Evolutionary conservation across 2,329 filamentous ascomycete species (phyloP).

Genomic region (Paramyrothecium sp.): DNA sequence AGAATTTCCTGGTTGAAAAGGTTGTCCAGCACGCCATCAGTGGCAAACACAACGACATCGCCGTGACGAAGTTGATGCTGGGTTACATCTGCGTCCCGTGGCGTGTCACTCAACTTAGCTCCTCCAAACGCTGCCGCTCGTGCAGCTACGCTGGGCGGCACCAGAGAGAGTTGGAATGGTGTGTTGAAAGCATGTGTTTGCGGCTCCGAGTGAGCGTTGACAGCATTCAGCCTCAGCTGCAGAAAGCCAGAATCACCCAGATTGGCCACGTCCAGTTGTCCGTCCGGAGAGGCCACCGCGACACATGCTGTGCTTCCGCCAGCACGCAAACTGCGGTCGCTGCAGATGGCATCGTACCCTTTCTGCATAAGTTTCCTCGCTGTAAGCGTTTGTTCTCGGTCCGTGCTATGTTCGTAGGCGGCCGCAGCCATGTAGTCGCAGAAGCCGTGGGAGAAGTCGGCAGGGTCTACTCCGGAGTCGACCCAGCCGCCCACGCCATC

Average conservation of each 20-base stretch:
- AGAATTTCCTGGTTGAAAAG: slow-evolving; percentile 88
- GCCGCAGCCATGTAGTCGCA: slow-evolving; percentile 89
- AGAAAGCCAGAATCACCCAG: slow-evolving; percentile 94
- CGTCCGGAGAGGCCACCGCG: slow-evolving; percentile 71
- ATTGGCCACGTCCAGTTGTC: slow-evolving; percentile 84
- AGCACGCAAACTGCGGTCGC: slow-evolving; percentile 70
- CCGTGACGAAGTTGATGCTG: slow-evolving; percentile 79
- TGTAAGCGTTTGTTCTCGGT: slow-evolving; percentile 41
- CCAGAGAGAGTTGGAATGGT: slow-evolving; percentile 87
- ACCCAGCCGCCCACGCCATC: slow-evolving; percentile 97
- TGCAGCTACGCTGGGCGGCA: slow-evolving; percentile 75
- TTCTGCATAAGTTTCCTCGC: slow-evolving; percentile 74
- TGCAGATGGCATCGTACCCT: slow-evolving; percentile 80
- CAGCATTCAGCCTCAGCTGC: slow-evolving; percentile 79
- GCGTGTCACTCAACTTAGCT: slow-evolving; percentile 76
- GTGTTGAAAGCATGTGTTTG: slow-evolving; percentile 99
- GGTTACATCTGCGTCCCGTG: slow-evolving; percentile 78
- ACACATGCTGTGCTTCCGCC: slow-evolving; percentile 92
- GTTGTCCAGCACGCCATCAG: slow-evolving; percentile 96
- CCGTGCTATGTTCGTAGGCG: slow-evolving; percentile 56
- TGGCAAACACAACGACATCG: slow-evolving; percentile 90
- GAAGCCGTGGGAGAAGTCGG: slow-evolving; percentile 90
- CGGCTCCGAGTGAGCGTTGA: slow-evolving; percentile 77
- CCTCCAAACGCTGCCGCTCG: slow-evolving; percentile 85
- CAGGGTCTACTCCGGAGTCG: slow-evolving; percentile 88